Evolutionary conservation across 2,329 filamentous ascomycete genomes (phyloP).

Genomic region (Zymoseptoria pseudotritici): DNA sequence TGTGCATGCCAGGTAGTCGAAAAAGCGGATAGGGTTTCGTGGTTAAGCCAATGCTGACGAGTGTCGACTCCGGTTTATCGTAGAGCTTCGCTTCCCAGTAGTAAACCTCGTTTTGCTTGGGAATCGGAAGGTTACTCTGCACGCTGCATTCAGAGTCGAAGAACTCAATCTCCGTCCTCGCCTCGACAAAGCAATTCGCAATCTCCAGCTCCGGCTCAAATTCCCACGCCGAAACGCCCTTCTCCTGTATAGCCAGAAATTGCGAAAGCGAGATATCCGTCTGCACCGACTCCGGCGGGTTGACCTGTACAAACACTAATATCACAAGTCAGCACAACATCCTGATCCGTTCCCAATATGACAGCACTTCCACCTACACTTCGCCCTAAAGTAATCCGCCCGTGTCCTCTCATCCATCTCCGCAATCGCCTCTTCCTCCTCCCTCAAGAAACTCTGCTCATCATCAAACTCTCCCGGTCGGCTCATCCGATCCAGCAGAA

Average conservation of each 20-base stretch:
- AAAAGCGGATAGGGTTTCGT: conserved; percentile 97
- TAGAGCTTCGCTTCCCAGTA: conserved; percentile 99
- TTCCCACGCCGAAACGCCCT: conserved; percentile 98
- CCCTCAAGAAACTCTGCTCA: conserved; percentile 85
- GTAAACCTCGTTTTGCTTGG: conserved; percentile 98
- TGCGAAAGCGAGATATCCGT: conserved; percentile 97
- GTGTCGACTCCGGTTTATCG: conserved; percentile 84
- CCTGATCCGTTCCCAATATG: neutral
- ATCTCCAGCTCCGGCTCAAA: conserved; percentile 99
- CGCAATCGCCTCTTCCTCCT: conserved; percentile 92
- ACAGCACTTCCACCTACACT: conserved; percentile 54
- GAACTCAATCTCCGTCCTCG: conserved; percentile 93
- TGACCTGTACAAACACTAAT: conserved; percentile 83
- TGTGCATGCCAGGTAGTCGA: conserved; percentile 86
- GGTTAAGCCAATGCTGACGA: conserved; percentile 85
- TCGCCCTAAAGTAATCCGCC: conserved; percentile 86
- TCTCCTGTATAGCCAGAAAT: conserved; percentile 96
- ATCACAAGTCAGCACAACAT: conserved; percentile 18
- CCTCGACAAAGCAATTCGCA: conserved; percentile 97
- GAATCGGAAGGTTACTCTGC: conserved; percentile 90
- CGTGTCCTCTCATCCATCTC: conserved; percentile 89
- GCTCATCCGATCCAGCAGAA: conserved; percentile 87
- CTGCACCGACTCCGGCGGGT: conserved; percentile 88
- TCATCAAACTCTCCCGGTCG: conserved; percentile 95
- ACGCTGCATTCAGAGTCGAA: conserved; percentile 97